Base-by-base conservation (phyloP, 108 stramenopile genomes). In the Skeletonema tropicum region DNA sequence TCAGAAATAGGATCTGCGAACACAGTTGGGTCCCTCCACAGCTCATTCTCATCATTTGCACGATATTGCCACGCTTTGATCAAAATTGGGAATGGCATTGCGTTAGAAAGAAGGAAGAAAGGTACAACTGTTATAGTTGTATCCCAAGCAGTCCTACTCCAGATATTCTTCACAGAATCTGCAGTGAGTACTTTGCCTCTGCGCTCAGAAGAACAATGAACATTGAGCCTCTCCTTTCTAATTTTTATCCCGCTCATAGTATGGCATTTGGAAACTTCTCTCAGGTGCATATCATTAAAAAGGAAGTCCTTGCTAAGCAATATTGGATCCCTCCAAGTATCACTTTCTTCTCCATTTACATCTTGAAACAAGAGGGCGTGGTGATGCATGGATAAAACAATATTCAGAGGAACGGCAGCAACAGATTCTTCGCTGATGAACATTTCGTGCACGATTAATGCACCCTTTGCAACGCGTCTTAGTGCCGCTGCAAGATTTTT, bases 221-320 rank as follows among this genome's bases (percentile, higher is more conserved):
- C 62, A 29, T 71, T 38, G 57, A 73, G 60, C 25, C 77, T 72
- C 33, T 69, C 69, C 36, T 64, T 73, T 33, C 67, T 60, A 60
- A 79, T 57, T 17, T 41, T 15, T 8, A 79, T 64, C 11, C 77
- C 77, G 46, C 72, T 74, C 17, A 67, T 15, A 15, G 77, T 55
- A 57, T 79, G 77, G 29, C 73, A 79, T 21, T 57, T 73, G 6
- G 39, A 52, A 23, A 79, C 74, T 21, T 74, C 79, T 31, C 49
- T 11, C 6, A 74, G 14, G 10, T 70, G 11, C 60, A 48, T 29
- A 5, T 73, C 30, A 39, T 79, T 75, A 41, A 75, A 75, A 10
- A 79, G 68, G 60, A 75, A 79, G 35, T 75, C 64, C 26, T 75
- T 68, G 0, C 73, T 74, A n/a, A 79, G 21, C 19, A 79, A 38